phyloP scores from a whole-genome alignment of 2,329 filamentous ascomycete genomes.

The Xylariaceae sp. region DNA sequence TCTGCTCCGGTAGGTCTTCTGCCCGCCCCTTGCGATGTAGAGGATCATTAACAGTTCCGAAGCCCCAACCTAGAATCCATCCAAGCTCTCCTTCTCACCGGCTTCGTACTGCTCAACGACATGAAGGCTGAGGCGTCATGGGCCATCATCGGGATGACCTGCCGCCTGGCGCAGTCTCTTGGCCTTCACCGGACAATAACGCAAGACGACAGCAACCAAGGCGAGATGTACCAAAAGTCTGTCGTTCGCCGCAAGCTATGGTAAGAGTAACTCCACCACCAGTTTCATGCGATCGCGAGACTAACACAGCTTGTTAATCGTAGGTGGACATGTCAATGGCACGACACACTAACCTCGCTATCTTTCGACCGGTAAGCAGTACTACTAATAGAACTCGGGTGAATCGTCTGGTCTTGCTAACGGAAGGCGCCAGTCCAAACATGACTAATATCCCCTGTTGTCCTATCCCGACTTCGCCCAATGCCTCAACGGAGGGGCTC shows the following conservation, averaged over 20 bases:
- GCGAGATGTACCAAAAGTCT: constrained; percentile 46
- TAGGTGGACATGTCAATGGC: constrained; percentile 60
- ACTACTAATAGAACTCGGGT: background rate
- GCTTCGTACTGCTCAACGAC: constrained; percentile 60
- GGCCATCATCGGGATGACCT: constrained; percentile 59
- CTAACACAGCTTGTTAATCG: constrained; percentile 1
- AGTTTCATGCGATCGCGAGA: constrained; percentile 9
- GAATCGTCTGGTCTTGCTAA: constrained; percentile 1
- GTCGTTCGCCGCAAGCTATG: constrained; percentile 51
- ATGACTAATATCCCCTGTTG: constrained; percentile 57
- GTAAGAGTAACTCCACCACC: constrained; percentile 36
- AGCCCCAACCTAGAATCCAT: constrained; percentile 61
- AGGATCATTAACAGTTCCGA: constrained; percentile 5
- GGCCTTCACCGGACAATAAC: constrained; percentile 50
- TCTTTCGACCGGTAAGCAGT: constrained; percentile 55
- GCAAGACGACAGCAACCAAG: constrained; percentile 40
- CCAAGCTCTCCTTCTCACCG: constrained; percentile 56
- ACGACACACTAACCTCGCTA: constrained; percentile 59
- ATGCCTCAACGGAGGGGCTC: constrained; percentile 41
- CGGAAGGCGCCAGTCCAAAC: constrained; percentile 41
- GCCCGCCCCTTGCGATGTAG: background rate
- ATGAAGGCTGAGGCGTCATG: constrained; percentile 67
- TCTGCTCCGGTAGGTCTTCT: constrained; percentile 44
- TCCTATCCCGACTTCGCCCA: constrained; percentile 44
- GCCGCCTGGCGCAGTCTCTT: constrained; percentile 59